A percentile compares a stretch with the other conserved stretches of the same genome.
Evolutionary conservation across 2,329 filamentous ascomycete genomes (phyloP).

Genomic region (Phialemonium atrogriseum): DNA sequence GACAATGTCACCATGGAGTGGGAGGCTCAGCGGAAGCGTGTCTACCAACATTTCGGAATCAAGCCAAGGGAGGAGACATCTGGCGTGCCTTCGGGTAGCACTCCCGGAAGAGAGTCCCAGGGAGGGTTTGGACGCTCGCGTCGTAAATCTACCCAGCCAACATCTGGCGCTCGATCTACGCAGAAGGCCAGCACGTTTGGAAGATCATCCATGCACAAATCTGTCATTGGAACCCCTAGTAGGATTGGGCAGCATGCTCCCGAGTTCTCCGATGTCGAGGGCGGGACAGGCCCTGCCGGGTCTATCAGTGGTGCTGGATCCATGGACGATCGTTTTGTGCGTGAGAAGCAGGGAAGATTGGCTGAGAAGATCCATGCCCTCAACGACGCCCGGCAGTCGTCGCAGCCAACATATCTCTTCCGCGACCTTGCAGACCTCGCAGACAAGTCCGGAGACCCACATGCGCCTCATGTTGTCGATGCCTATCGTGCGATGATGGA

Average conservation of each 20-base stretch:
- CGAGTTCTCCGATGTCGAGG: conserved; percentile 62
- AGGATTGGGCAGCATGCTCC: conserved; percentile 55
- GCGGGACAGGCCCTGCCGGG: conserved; percentile 41
- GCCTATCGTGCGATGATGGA: conserved; percentile 75
- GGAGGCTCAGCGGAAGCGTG: conserved; percentile 85
- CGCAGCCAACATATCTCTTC: conserved; percentile 61
- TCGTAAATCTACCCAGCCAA: conserved; percentile 32
- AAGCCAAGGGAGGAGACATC: conserved; percentile 45
- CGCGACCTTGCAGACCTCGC: conserved; percentile 71
- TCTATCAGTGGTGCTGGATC: conserved; percentile 37
- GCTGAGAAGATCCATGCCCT: conserved; percentile 71
- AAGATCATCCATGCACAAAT: conserved; percentile 65
- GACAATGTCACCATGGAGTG: conserved; percentile 93
- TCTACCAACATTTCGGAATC: conserved; percentile 95
- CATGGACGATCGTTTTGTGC: conserved; percentile 66
- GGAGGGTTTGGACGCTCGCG: conserved; percentile 54
- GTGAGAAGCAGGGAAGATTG: conserved; percentile 78
- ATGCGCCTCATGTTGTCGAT: conserved; percentile 67
- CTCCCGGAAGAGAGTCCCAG: conserved; percentile 36
- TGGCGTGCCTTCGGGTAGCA: conserved; percentile 20
- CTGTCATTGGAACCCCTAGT: conserved; percentile 76
- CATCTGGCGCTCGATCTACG: conserved; percentile 16
- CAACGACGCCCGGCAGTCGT: conserved; percentile 64
- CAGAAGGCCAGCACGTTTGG: conserved; percentile 50
- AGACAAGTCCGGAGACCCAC: conserved; percentile 57